phyloP scores from a whole-genome alignment of 1,284 basidiomycete genomes.

The Fomitopsis schrenkii region DNA sequence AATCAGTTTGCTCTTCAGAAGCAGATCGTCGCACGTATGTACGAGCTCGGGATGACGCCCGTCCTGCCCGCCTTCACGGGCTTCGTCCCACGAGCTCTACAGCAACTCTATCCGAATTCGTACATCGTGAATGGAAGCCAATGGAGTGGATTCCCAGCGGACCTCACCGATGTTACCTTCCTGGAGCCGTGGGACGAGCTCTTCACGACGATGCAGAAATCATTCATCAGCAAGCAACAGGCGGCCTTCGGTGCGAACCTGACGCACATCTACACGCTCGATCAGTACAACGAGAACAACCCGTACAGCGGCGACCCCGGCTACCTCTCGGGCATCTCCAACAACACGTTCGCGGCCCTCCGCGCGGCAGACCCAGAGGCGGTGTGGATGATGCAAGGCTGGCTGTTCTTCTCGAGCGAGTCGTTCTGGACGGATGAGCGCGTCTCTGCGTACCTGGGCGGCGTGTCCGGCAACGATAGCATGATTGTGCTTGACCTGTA shows the following conservation, averaged over 20 bases:
- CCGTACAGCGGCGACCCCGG: constrained; percentile 32
- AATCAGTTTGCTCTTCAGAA: constrained; percentile 37
- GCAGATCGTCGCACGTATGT: constrained; percentile 36
- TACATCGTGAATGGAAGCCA: constrained; percentile 33
- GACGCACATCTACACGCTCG: constrained; percentile 40
- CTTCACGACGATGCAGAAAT: constrained; percentile 33
- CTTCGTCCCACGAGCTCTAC: constrained; percentile 35
- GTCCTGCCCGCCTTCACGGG: constrained; percentile 41
- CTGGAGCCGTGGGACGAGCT: constrained; percentile 39
- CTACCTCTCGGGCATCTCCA: constrained; percentile 33
- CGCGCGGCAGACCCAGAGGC: constrained; percentile 36
- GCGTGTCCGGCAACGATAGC: constrained; percentile 31
- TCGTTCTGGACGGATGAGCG: constrained; percentile 37
- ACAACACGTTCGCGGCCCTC: constrained; percentile 33
- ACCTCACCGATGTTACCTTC: constrained; percentile 35
- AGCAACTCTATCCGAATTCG: constrained; percentile 32
- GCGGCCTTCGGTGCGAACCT: constrained; percentile 34
- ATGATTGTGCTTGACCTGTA: constrained; percentile 43
- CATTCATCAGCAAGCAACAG: constrained; percentile 38
- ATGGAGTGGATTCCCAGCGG: constrained; percentile 32
- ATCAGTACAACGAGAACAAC: constrained; percentile 43
- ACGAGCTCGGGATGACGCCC: constrained; percentile 42
- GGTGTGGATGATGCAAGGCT: constrained; percentile 43
- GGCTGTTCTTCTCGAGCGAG: constrained; percentile 36
- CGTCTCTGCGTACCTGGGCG: constrained; percentile 36